A percentile compares a stretch with the other conserved stretches of the same genome.
Conservation (phyloP, 169 alveolate genomes). For the Babesia sp. region DNA sequence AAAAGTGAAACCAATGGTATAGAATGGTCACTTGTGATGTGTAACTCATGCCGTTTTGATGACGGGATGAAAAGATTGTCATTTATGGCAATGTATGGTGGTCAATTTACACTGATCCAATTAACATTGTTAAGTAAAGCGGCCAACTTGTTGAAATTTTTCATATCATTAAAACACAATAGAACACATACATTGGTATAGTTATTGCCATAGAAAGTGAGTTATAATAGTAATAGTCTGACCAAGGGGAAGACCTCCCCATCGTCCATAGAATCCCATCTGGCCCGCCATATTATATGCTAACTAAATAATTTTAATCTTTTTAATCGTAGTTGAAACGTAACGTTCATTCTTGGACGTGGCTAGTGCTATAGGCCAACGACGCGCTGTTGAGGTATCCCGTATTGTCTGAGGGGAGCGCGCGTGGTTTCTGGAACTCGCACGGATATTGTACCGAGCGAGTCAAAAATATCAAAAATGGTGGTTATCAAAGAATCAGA, state of each 20-base stretch:
- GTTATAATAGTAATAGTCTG: no score
- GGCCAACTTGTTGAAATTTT: no score
- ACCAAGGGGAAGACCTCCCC: neutral
- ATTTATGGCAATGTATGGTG: no score
- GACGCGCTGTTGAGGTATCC: neutral
- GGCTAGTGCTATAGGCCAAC: neutral
- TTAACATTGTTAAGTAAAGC: no score
- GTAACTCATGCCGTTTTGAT: no score
- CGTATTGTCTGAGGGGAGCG: neutral
- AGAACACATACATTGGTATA: no score
- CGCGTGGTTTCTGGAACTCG: slow-evolving; percentile 4
- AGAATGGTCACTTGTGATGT: no score
- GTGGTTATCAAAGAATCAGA: slow-evolving; percentile 52
- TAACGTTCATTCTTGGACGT: neutral
- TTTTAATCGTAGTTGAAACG: neutral
- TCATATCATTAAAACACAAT: no score
- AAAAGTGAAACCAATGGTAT: no score
- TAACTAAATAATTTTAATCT: neutral
- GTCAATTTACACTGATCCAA: no score
- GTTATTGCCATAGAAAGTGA: no score
- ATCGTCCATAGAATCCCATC: neutral
- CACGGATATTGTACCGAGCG: neutral
- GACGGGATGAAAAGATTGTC: no score
- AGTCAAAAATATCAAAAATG: slow-evolving; percentile 10
- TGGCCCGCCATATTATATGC: neutral